phyloP scores from a whole-genome alignment of 2,329 filamentous ascomycete species.

The Neonectria hederae region DNA sequence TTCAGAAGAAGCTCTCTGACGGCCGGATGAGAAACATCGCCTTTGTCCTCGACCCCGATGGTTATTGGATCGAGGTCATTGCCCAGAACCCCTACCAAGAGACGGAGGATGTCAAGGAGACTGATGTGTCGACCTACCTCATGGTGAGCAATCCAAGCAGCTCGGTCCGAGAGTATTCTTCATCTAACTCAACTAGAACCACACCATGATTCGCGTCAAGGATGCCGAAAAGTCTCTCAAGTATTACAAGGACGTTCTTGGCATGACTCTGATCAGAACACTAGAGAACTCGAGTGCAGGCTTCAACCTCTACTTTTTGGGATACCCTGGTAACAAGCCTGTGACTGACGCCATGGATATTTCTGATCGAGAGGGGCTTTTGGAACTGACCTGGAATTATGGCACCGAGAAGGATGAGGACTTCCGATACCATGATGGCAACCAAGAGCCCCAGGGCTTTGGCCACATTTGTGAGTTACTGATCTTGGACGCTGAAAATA shows the following conservation, averaged over 20 bases:
- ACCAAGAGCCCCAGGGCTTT: slow-evolving; percentile 90
- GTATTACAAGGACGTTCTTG: slow-evolving; percentile 87
- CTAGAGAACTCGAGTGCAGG: slow-evolving; percentile 73
- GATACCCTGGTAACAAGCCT: slow-evolving; percentile 71
- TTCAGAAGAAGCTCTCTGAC: slow-evolving; percentile 94
- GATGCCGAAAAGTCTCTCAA: slow-evolving; percentile 76
- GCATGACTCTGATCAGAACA: slow-evolving; percentile 84
- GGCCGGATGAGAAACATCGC: slow-evolving; percentile 89
- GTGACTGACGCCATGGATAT: slow-evolving; percentile 63
- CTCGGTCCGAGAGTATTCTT: background rate
- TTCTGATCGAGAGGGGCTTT: slow-evolving; percentile 79
- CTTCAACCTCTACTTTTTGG: slow-evolving; percentile 95
- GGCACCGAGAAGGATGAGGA: slow-evolving; percentile 84
- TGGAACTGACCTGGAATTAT: slow-evolving; percentile 90
- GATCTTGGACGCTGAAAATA: background rate
- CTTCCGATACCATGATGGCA: slow-evolving; percentile 93
- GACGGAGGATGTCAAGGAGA: slow-evolving; percentile 76
- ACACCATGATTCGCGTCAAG: slow-evolving; percentile 96
- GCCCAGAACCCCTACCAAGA: slow-evolving; percentile 76
- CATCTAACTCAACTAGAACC: slow-evolving; percentile 65
- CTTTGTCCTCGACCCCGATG: slow-evolving; percentile 88
- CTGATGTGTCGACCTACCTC: slow-evolving; percentile 79
- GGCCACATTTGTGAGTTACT: slow-evolving; percentile 82
- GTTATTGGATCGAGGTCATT: slow-evolving; percentile 87
- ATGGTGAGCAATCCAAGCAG: slow-evolving; percentile 56